Percentiles rank a stretch among this genome's conserved stretches.
Evolutionary conservation across 2,329 filamentous ascomycete species (phyloP).

Genomic region (Ophiostoma angusticollis): DNA sequence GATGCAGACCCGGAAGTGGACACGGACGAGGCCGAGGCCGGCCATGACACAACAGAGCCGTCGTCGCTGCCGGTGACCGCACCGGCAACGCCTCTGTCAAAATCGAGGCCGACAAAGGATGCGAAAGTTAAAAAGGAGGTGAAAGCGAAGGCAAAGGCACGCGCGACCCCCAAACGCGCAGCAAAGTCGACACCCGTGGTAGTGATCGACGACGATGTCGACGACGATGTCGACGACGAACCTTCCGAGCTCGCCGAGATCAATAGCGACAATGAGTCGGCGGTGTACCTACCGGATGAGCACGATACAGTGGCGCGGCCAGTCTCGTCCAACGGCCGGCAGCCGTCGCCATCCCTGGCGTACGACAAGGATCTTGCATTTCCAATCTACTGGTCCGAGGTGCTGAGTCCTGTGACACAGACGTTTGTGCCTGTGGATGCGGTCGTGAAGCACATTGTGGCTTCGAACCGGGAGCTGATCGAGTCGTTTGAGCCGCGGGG

Average conservation of each 20-base stretch:
- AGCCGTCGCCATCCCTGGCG: too few species aligned
- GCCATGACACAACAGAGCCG: not conserved
- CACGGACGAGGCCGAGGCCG: slow-evolving; percentile 9
- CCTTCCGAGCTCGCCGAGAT: slow-evolving; percentile 36
- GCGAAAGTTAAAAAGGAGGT: not conserved
- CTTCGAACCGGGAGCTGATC: slow-evolving; percentile 58
- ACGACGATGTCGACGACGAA: slow-evolving; percentile 33
- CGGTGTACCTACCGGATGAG: slow-evolving; percentile 40
- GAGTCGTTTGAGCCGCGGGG: slow-evolving; percentile 73
- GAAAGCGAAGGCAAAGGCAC: not conserved
- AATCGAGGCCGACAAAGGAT: not conserved
- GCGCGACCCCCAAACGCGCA: too few species aligned
- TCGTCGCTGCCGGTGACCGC: not conserved
- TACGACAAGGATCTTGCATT: slow-evolving; percentile 69
- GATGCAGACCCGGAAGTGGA: slow-evolving; percentile 49
- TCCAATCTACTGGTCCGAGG: slow-evolving; percentile 89
- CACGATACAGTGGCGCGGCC: too few species aligned
- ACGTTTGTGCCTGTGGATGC: slow-evolving; percentile 71
- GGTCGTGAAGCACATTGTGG: slow-evolving; percentile 54
- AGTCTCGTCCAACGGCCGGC: not conserved
- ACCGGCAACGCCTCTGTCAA: slow-evolving; percentile 11
- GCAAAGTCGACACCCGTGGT: not conserved
- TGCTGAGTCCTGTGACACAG: slow-evolving; percentile 67
- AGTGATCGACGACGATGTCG: slow-evolving; percentile 10
- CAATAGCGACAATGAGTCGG: slow-evolving; percentile 45